Evolutionary conservation across 169 alveolate genomes (phyloP), one percentile per base, ranked within the genome.

Genomic region (Plasmodium sp.): DNA sequence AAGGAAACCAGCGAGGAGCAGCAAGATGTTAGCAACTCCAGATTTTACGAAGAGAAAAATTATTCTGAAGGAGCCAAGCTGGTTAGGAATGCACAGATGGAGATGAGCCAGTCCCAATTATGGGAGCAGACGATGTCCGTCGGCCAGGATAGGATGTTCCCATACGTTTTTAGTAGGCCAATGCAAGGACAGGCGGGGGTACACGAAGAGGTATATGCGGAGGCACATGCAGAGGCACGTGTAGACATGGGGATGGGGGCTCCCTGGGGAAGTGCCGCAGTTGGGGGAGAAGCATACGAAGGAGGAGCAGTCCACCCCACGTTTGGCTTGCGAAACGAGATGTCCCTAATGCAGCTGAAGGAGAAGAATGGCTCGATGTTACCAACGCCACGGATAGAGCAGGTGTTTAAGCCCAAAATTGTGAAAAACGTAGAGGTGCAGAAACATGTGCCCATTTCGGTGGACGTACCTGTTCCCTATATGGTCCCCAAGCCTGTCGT

Each of bases 401-500:
- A 96, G 77, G 96, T 96, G n/a, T 95, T 96, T 88, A 96, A 93
- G 81, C 97, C 97, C 6, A 96, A 96, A 81, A 96, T 96, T 43
- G 96, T 95, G 39, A 96, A 96, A 80, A 94, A 93, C 45, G 92
- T 96, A 84, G 97, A 96, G 82, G 95, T 96, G 34, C 97, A 96
- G 77, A 96, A 96, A 16, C 97, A 96, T 82, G 98, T 97, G 18
- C 98, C 98, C 27, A 95, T 97, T 79, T 96, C 97, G 36, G 97
- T 97, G 39, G 98, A 96, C 75, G 98, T 97, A 16, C 98, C 98
- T 18, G 97, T 97, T 16, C 98, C 98, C 2, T 97, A 96, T 92
- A 96, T 97, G 98, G 98, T 97, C 58, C 98, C 98, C 27, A 97
- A 97, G 58, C 98, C 98, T 34, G 95, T 97, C 48, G 97, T 96